Conservation (phyloP, 2,329 filamentous ascomycete genomes). For the Colletotrichum noveboracense region DNA sequence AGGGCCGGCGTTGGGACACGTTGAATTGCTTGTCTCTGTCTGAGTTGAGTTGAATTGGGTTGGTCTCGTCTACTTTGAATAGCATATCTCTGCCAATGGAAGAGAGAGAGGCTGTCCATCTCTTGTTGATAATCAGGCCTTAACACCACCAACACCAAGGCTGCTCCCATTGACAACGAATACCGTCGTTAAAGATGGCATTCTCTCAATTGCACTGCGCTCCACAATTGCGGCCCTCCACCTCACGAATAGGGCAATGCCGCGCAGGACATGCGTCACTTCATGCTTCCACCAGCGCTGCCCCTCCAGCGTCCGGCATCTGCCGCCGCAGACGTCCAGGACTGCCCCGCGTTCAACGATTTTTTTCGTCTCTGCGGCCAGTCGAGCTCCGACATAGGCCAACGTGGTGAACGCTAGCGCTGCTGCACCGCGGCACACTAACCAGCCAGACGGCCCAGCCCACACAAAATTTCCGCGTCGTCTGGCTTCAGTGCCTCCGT, state of each 20-base stretch:
- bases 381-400: conserved; percentile 26
- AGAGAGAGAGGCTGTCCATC: neutral
- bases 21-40: neutral
- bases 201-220: neutral
- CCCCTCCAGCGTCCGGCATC: conserved; percentile 18
- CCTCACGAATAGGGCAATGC: conserved; percentile 8
- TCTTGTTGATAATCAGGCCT: neutral
- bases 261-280: conserved; percentile 5
- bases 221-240: neutral
- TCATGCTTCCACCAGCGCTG: neutral
- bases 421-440: neutral
- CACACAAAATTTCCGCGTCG: conserved; percentile 18
- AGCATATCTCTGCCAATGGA: neutral
- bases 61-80: neutral
- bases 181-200: neutral
- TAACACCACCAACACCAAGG: neutral
- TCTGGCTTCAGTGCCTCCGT: neutral
- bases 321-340: conserved; percentile 2
- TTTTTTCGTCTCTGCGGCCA: neutral
- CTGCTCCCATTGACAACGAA: neutral
- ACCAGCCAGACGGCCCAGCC: neutral
- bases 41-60: neutral
- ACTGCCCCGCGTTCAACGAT: conserved; percentile 22
- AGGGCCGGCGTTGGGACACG: neutral
- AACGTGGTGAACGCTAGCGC: conserved; percentile 11